Evolutionary conservation across 768 basidiomycete species (phyloP).

Genomic region (Leccinum imitatum): DNA sequence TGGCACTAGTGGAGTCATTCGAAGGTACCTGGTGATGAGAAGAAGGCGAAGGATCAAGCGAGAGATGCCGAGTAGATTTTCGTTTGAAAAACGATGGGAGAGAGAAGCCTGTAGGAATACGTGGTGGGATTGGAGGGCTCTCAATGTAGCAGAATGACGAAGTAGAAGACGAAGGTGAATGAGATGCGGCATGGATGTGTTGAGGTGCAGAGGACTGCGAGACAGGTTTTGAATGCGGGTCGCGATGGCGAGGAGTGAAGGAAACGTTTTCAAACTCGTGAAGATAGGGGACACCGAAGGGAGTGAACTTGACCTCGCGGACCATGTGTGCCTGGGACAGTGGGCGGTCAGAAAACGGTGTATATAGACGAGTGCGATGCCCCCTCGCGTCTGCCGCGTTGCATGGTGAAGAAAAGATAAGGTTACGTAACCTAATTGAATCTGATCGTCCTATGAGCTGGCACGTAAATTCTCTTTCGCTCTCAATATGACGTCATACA

Average conservation of each 20-base stretch:
- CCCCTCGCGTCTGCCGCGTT: slow-evolving; percentile 10
- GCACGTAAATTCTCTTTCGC: background rate
- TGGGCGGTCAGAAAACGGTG: background rate
- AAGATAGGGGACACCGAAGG: slow-evolving; percentile 31
- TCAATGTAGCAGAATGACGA: slow-evolving; percentile 33
- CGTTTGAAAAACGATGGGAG: slow-evolving; percentile 27
- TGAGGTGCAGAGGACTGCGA: background rate
- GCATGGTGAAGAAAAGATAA: background rate
- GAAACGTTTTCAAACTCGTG: slow-evolving; percentile 32
- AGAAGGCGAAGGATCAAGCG: background rate
- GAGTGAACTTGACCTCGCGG: slow-evolving; percentile 28
- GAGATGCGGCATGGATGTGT: background rate
- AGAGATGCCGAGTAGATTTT: slow-evolving; percentile 7
- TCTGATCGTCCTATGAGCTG: background rate
- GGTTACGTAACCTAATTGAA: slow-evolving; percentile 11
- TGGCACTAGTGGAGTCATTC: background rate
- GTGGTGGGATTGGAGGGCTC: slow-evolving; percentile 15
- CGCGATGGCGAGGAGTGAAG: slow-evolving; percentile 4
- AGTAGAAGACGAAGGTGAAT: slow-evolving; percentile 11
- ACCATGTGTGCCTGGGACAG: slow-evolving; percentile 13
- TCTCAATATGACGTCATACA: slow-evolving; percentile 27
- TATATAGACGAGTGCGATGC: background rate
- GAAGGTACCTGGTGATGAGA: background rate
- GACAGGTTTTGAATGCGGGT: background rate
- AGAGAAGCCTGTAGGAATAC: slow-evolving; percentile 14